Evolutionary conservation across 805 yeast genomes (phyloP).

Genomic region (Ogataea neopini): DNA sequence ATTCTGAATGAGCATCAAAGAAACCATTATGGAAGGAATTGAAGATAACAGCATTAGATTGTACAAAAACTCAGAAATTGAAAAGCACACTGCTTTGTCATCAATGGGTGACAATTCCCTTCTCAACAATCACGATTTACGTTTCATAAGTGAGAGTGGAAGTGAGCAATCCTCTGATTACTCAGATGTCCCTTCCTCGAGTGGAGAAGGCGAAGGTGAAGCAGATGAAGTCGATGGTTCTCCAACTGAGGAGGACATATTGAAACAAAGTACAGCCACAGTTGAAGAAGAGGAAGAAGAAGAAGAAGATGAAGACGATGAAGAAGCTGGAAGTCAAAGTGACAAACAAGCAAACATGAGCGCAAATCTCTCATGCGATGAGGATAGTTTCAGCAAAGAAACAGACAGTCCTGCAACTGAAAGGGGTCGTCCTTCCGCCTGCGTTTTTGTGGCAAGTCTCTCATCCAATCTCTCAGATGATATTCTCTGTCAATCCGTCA

Average conservation of each 20-base stretch:
- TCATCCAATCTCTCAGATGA: slow-evolving; percentile 68
- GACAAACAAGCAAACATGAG: slow-evolving; percentile 8
- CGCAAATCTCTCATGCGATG: slow-evolving; percentile 18
- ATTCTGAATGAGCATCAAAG: background rate
- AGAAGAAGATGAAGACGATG: background rate
- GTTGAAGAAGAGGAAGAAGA: background rate
- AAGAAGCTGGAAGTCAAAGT: background rate
- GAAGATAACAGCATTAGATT: slow-evolving; percentile 23
- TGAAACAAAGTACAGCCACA: too few relatives aligned
- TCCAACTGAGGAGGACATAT: background rate
- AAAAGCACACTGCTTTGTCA: slow-evolving; percentile 18
- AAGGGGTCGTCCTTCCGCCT: slow-evolving; percentile 74
- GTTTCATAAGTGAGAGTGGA: slow-evolving; percentile 18
- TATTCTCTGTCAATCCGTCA: slow-evolving; percentile 67
- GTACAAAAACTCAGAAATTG: slow-evolving; percentile 15
- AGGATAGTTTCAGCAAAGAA: slow-evolving; percentile 22
- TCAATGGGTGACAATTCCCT: slow-evolving; percentile 18
- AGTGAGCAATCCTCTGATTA: slow-evolving; percentile 24
- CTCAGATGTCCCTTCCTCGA: slow-evolving; percentile 20
- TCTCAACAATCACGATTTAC: slow-evolving; percentile 13
- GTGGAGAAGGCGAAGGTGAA: slow-evolving; percentile 15
- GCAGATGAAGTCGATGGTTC: slow-evolving; percentile 5
- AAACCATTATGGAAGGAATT: slow-evolving; percentile 16
- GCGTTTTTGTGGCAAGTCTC: slow-evolving; percentile 88
- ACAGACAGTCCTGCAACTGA: slow-evolving; percentile 23